Evolutionary conservation across 2,329 filamentous ascomycete species (phyloP), one percentile per base, ranked within the genome.

Genomic region (Zelopaecilomyces penicillatus): DNA sequence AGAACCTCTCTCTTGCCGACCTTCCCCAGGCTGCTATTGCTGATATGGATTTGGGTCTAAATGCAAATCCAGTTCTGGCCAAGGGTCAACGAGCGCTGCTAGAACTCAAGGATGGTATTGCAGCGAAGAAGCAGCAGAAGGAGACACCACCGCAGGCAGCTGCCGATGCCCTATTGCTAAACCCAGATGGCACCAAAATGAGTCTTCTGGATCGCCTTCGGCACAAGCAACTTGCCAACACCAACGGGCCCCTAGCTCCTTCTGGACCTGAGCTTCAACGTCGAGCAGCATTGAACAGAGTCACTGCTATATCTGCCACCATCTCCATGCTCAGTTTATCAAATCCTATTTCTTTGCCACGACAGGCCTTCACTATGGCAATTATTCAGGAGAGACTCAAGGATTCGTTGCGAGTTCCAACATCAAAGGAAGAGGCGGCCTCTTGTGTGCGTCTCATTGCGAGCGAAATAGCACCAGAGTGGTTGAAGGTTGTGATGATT

Each of bases 191-290:
- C 37, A 62, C 64, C 38, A 71, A 81, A 65, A 80, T 84, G 68
- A 79, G 78, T 43, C 76, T 94, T 27, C 72, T 93, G 46, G 85
- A 90, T 61, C 82, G 85, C 40, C 77, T 94, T 51, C 82, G 84
- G 50, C 71, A 75, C 44, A 91, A 91, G 67, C 78, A 85, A 53
- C 63, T 74, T 52, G 70, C 76, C 59, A 74, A 75, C 53, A 62
- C 69, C 6, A 69, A 65, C 41, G 86, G 82, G 58, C 61, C 73
- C 4, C 61, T 73, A 0, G 79, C 82, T 0, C 67, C 83, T 1
- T 71, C 80, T 1, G 56, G 73, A 0, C 69, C 74, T 0, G 73
- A 81, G 53, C 65, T 85, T 3, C 68, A 76, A 50, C 80, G 82
- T 9, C 74, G 72, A 10, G 76, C 79, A 4, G 85, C 85, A 0